Conservation (phyloP, 495 filamentous ascomycete species). For the Bombardia bombarda region DNA sequence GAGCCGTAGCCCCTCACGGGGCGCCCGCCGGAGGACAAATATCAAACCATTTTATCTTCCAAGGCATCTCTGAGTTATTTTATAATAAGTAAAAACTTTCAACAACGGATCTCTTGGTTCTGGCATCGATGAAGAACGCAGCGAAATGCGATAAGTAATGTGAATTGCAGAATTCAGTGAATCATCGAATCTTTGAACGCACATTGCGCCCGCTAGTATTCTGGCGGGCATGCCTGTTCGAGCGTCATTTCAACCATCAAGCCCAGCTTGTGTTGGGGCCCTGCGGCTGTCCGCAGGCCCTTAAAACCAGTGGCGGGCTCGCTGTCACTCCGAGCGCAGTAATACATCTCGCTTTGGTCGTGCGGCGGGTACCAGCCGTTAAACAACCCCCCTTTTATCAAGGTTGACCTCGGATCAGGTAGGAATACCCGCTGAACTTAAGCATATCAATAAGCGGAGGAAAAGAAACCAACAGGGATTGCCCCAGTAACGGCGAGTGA, state of each 20-base stretch:
- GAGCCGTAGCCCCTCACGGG: conserved; percentile 2
- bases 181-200: conserved; percentile 63
- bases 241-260: conserved; percentile 53
- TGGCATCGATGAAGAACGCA: conserved; percentile 67
- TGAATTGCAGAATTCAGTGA: conserved; percentile 69
- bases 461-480: conserved; percentile 70
- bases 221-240: conserved; percentile 57
- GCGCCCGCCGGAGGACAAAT: conserved; percentile 26
- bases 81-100: conserved; percentile 54
- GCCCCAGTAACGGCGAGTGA: conserved; percentile 29
- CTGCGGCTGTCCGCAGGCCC: conserved; percentile 21
- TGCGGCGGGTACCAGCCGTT: conserved; percentile 2
- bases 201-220: conserved; percentile 60
- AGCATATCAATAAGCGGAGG: conserved; percentile 70
- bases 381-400: conserved; percentile 16
- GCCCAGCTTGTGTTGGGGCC: conserved; percentile 41
- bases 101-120: conserved; percentile 68
- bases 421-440: conserved; percentile 67
- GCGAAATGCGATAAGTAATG: conserved; percentile 68
- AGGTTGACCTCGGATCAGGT: conserved; percentile 60
- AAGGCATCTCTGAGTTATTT: conserved; percentile 28
- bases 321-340: conserved; percentile 35
- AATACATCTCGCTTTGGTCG: conserved; percentile 21
- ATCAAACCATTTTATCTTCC: conserved; percentile 18
- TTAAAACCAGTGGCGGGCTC: conserved; percentile 25